Evolutionary conservation across 1,284 basidiomycete species (phyloP), one percentile per base, ranked within the genome.

Genomic region (Porodaedalea pini): DNA sequence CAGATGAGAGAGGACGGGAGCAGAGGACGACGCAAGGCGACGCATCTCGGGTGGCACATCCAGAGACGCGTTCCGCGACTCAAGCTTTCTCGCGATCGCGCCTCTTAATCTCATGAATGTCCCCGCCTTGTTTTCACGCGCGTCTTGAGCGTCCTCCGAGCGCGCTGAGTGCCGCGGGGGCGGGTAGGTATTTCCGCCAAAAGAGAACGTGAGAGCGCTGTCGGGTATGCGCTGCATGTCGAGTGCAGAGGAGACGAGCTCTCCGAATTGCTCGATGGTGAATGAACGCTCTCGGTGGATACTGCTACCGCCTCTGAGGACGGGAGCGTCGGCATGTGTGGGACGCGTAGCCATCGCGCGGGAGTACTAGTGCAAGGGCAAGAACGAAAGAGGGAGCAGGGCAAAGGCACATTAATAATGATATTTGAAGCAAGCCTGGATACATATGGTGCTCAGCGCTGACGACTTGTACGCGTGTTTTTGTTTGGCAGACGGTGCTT

Each of bases 231-330:
- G 29, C n/a, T 61, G 55, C 11, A 57, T 34, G 44, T 57, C 55
- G 27, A 61, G 59, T 3, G 59, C 59, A 32, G 44, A 32, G 5
- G 56, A 48, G 43, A 61, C 59, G 43, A 61, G 56, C 2, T 54
- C 51, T 27, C 50, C 39, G 41, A 61, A 61, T 17, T 61, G 51
- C 21, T 61, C 41, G 10, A 61, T 41, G 25, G 55, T 48, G 48
- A 61, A 61, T 6, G 55, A 40, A 19, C 17, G 55, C 19, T 51
- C 47, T 21, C 44, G 56, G 5, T 17, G 21, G n/a, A n/a, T 47
- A 11, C 23, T 23, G 25, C 40, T 34, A 19, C 34, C 27, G 44
- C 21, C 36, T 17, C 25, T n/a, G 34, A 17, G 15, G 41, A 36
- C 21, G 40, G 43, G 50, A 8, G 34, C 29, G 51, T 37, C 6